Conservation (phyloP, 2,329 filamentous ascomycete species). For the Neurospora sp. region DNA sequence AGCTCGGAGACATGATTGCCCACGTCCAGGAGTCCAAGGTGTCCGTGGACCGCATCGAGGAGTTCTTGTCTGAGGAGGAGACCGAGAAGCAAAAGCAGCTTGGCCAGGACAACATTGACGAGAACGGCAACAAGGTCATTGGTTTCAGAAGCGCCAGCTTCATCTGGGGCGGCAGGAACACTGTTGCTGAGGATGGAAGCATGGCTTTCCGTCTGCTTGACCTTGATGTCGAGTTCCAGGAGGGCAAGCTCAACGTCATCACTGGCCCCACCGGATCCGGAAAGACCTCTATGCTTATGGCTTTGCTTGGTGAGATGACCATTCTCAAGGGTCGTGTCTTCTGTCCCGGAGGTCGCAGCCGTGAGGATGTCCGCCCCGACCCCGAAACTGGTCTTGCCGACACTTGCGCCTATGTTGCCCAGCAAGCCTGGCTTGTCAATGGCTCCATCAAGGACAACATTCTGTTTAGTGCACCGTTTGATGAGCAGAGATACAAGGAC, state of each 20-base stretch:
- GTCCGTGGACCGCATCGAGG: constrained; percentile 90
- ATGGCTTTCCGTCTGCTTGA: constrained; percentile 77
- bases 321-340: constrained; percentile 70
- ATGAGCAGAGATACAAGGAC: constrained; percentile 74
- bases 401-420: constrained; percentile 90
- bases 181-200: constrained; percentile 53
- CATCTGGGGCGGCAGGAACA: constrained; percentile 70
- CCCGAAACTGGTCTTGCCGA: constrained; percentile 81
- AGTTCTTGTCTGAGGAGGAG: constrained; percentile 87
- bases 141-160: constrained; percentile 80
- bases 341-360: constrained; percentile 74
- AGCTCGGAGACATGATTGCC: constrained; percentile 96
- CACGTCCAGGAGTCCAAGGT: constrained; percentile 97
- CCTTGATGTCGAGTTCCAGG: constrained; percentile 69
- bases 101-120: constrained; percentile 56
- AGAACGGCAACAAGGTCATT: constrained; percentile 63
- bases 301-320: constrained; percentile 92
- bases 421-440: constrained; percentile 95
- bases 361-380: constrained; percentile 74
- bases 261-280: constrained; percentile 89
- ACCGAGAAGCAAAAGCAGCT: constrained; percentile 92
- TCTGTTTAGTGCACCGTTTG: constrained; percentile 71
- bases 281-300: constrained; percentile 95
- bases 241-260: constrained; percentile 85
- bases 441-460: constrained; percentile 95